A percentile compares a stretch with the other conserved stretches of the same genome.
These are phyloP conservation scores for Amylocystis lapponica DNA, from an alignment of 768 basidiomycete species.

Conservation along the genomic window DNA sequence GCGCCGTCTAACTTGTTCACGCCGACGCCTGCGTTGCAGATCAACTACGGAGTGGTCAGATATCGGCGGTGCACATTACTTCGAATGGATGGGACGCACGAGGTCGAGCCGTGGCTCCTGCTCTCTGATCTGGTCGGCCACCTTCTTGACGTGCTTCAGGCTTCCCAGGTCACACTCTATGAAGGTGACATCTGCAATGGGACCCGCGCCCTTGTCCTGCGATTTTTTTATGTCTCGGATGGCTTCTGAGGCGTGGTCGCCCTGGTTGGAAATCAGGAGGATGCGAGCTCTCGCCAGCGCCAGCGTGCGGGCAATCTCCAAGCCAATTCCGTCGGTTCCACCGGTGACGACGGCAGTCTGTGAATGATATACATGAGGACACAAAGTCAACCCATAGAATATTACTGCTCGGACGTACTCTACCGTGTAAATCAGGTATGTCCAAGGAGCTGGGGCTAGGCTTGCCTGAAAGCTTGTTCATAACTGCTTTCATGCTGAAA, in stretches of 20 bases:
- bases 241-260: slow-evolving; percentile 21
- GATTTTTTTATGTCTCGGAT: slow-evolving; percentile 17
- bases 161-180: slow-evolving; percentile 24
- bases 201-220: background rate
- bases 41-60: slow-evolving; percentile 16
- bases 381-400: background rate
- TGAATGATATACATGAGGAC: background rate
- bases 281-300: slow-evolving; percentile 24
- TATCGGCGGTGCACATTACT: no score
- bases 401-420: slow-evolving; percentile 1
- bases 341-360: slow-evolving; percentile 28
- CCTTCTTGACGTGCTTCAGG: slow-evolving; percentile 19
- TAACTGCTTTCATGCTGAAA: background rate
- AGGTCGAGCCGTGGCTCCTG: slow-evolving; percentile 18
- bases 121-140: slow-evolving; percentile 20
- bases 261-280: slow-evolving; percentile 19
- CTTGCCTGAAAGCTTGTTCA: background rate
- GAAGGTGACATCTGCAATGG: slow-evolving; percentile 16
- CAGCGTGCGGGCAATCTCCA: slow-evolving; percentile 25
- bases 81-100: slow-evolving; percentile 9
- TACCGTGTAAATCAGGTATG: slow-evolving; percentile 10
- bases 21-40: slow-evolving; percentile 26
- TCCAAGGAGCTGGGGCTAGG: background rate
- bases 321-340: slow-evolving; percentile 25
- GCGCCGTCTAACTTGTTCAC: slow-evolving; percentile 20